Evolutionary conservation across 108 stramenopile genomes (phyloP).

Genomic region (Nitzschia sp.): DNA sequence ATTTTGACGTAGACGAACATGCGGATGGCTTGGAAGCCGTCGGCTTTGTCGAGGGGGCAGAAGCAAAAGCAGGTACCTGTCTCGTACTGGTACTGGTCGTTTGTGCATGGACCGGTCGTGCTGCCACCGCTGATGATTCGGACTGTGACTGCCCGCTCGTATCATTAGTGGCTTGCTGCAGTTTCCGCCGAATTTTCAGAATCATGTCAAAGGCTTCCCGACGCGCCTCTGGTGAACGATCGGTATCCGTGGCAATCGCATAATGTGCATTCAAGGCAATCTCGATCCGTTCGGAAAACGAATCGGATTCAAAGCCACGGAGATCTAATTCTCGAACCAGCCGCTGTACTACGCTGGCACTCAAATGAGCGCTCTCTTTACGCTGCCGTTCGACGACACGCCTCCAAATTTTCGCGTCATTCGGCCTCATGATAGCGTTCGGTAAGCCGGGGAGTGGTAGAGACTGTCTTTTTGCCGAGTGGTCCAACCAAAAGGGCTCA

Average conservation of each 20-base stretch:
- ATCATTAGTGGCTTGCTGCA: neutral
- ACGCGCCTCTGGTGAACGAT: neutral
- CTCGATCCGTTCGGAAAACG: constrained; percentile 1
- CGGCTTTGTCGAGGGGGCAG: neutral
- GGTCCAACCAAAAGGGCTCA: no score
- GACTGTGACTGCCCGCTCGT: neutral
- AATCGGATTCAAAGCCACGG: neutral
- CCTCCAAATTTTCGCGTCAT: no score
- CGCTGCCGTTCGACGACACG: constrained; percentile 4
- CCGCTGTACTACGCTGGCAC: neutral
- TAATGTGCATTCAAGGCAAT: neutral
- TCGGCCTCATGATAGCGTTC: no score
- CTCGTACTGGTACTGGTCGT: neutral
- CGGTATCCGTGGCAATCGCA: neutral
- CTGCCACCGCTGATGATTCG: neutral
- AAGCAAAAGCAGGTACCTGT: neutral
- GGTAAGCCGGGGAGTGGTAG: no score
- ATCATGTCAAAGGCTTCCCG: neutral
- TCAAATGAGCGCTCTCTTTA: constrained; percentile 12
- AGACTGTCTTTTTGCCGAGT: no score
- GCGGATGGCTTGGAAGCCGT: no score
- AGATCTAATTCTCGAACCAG: neutral
- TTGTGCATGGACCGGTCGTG: neutral
- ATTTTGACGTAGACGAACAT: no score
- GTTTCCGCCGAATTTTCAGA: neutral